Evolutionary conservation across 1,139 yeast species (phyloP), one percentile per base, ranked within the genome.

Genomic region (Entelexis sorbosivorans): DNA sequence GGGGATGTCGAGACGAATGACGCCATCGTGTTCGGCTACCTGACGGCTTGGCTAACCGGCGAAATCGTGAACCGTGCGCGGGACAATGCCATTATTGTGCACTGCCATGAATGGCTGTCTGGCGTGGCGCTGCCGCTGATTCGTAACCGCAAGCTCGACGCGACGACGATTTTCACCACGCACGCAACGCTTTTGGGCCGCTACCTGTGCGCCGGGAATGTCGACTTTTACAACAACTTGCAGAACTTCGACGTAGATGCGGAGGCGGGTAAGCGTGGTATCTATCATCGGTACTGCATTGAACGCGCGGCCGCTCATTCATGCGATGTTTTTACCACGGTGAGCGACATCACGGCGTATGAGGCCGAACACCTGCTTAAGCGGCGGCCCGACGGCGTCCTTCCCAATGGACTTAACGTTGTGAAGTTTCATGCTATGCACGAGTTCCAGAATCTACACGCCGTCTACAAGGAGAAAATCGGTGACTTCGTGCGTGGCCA

Each of bases 41-140:
- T 88, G 57, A 95, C 88, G 35, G 95, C 97, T 1, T 91, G 98
- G 98, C 89, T 91, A 68, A 73, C 91, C 58, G 98, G 98, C 16
- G 97, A 91, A 67, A 77, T 86, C 67, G 88, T 86, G 14, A 80
- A 76, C 64, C 79, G 81, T 61, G 96, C 91, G 66, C 76, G 79
- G 35, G 82, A 82, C 50, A 78, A 88, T 58, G 96, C 97, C 1
- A 89, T 91, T 49, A 81, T 91, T 59, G 84, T 94, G 52, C 98
- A 91, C 65, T 88, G 86, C 69, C 98, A 91, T 69, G 98, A 91
- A 69, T 91, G 98, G 98, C 75, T 91, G 52, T 97, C 98, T 1
- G 97, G 97, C 60, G 87, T 91, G 44, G 96, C 96, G 0, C 72
- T 91, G 58, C 97, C 98, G 0, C 73, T 91, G 57, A 88, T 96